Evolutionary conservation across 2,329 filamentous ascomycete genomes (phyloP), one percentile per base, ranked within the genome.

Genomic region (Trichoderma koningii): DNA sequence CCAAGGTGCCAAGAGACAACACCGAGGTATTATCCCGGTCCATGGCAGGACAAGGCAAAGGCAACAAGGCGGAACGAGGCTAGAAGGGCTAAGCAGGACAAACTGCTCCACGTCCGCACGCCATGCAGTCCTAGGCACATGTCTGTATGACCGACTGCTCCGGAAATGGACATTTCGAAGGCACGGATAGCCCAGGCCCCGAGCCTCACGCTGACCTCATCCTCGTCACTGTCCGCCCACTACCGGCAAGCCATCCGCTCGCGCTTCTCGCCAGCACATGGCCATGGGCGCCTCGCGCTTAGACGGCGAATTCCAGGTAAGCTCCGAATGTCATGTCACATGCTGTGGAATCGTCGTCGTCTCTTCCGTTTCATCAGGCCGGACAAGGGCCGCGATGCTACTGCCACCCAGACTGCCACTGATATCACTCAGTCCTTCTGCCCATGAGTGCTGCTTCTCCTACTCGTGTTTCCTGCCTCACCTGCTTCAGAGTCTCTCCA

Each of bases 171-270:
- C 19, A 17, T 34, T 42, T 34, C 42, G 21, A 48, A 34, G 34
- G 14, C 59, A n/a, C 38, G 34, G 48, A 61, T 61, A 42, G 41
- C 34, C 26, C 41, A 23, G 28, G 34, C 55, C 38, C 48, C 38
- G 38, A 61, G n/a, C 57, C 59, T n/a, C 50, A 57, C 23, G 55
- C 55, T 57, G 55, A 57, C 55, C 42, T 45, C 38, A 47, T 57
- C 55, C 19, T 17, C 59, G n/a, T n/a, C n/a, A n/a, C n/a, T n/a
- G n/a, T n/a, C n/a, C n/a, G n/a, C n/a, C n/a, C n/a, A 12, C 19
- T 23, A 7, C 48, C 38, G 50, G 28, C 28, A 30, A 30, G 7
- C 28, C 28, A 30, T 30, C 28, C 38, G 38, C 59, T n/a, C 50
- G 59, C 59, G 48, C 34, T 42, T 62, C 48, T 51, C 48, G 34